Evolutionary conservation across 2,329 filamentous ascomycete genomes (phyloP).

Genomic region (Ophiostoma tasmaniense): DNA sequence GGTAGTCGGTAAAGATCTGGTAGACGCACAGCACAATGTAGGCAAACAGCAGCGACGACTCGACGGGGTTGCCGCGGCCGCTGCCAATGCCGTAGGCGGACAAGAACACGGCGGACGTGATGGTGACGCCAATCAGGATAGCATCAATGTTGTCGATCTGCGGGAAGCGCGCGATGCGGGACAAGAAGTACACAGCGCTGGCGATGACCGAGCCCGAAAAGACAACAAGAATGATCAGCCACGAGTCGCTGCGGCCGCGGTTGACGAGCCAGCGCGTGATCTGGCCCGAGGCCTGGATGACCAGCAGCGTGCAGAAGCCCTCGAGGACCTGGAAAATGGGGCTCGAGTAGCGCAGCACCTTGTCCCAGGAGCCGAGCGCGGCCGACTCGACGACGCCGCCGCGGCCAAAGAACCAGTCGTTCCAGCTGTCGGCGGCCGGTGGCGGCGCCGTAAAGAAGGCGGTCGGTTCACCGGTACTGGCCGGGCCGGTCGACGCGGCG

Average conservation of each 20-base stretch:
- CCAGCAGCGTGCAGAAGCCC: constrained; percentile 90
- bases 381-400: constrained; percentile 72
- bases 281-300: constrained; percentile 91
- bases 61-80: constrained; percentile 86
- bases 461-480: neutral
- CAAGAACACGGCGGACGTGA: constrained; percentile 86
- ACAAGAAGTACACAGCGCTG: constrained; percentile 90
- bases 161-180: constrained; percentile 88
- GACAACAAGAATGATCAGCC: constrained; percentile 88
- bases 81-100: constrained; percentile 91
- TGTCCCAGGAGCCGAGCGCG: constrained; percentile 83
- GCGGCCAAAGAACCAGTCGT: constrained; percentile 82
- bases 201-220: constrained; percentile 86
- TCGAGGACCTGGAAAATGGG: constrained; percentile 91
- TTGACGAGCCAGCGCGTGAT: constrained; percentile 95
- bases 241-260: constrained; percentile 83
- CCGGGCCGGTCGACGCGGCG: neutral
- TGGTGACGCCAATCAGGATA: constrained; percentile 81
- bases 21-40: constrained; percentile 98
- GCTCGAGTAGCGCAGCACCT: constrained; percentile 77
- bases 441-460: constrained; percentile 26
- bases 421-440: constrained; percentile 53
- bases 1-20: constrained; percentile 98
- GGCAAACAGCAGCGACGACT: constrained; percentile 90
- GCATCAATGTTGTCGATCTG: constrained; percentile 89